phyloP scores from a whole-genome alignment of 805 yeast genomes.

The Starmerella sp. region DNA sequence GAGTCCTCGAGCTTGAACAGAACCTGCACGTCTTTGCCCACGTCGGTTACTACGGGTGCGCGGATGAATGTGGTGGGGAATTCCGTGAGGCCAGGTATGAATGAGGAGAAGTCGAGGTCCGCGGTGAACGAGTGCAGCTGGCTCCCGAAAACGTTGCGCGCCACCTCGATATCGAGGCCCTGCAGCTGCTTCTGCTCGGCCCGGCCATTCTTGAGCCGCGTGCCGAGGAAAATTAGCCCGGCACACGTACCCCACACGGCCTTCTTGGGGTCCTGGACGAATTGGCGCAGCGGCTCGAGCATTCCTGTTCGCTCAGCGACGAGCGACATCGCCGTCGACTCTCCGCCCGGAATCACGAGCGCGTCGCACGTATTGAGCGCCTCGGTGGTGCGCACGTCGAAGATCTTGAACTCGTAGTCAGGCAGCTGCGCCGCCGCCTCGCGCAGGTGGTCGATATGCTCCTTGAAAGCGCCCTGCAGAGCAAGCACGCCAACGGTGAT shows the following conservation, averaged over 20 bases:
- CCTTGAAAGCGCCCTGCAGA: slow-evolving; percentile 68
- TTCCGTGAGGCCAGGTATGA: slow-evolving; percentile 27
- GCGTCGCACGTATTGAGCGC: slow-evolving; percentile 45
- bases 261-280: slow-evolving; percentile 38
- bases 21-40: slow-evolving; percentile 22
- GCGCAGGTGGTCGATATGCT: slow-evolving; percentile 46
- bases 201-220: slow-evolving; percentile 39
- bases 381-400: slow-evolving; percentile 43
- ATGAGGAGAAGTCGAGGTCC: slow-evolving; percentile 33
- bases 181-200: slow-evolving; percentile 49
- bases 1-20: slow-evolving; percentile 22
- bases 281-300: slow-evolving; percentile 42
- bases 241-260: slow-evolving; percentile 85
- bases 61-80: slow-evolving; percentile 50
- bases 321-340: slow-evolving; percentile 45
- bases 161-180: slow-evolving; percentile 51
- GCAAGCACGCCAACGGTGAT: slow-evolving; percentile 55
- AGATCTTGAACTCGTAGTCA: neutral
- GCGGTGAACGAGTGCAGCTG: slow-evolving; percentile 56
- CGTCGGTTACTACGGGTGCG: slow-evolving; percentile 51
- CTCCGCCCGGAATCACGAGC: slow-evolving; percentile 52
- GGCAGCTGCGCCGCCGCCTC: slow-evolving; percentile 28
- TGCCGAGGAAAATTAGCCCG: slow-evolving; percentile 58
- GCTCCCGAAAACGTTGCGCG: slow-evolving; percentile 69
- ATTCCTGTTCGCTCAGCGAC: slow-evolving; percentile 56